Base-by-base conservation (phyloP, 2,329 filamentous ascomycete species). In the Chrysosporium queenslandicum region DNA sequence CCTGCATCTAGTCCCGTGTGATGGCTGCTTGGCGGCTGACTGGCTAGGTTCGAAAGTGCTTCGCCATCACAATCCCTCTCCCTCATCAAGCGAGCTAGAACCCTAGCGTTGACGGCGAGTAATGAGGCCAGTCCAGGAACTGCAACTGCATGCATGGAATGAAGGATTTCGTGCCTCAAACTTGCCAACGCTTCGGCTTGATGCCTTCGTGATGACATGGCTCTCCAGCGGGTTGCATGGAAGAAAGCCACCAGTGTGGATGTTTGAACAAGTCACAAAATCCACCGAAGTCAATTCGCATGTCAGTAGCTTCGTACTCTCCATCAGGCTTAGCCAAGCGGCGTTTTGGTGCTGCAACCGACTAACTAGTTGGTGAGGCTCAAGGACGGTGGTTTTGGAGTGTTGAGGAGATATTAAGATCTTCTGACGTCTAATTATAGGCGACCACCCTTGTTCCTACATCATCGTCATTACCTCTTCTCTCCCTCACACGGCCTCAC, bases 361-460 rank as follows among this genome's bases (percentile, higher is more conserved):
- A 46, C 11, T 29, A 4, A 9, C 14, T 23, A 21, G 20, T 37
- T 36, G 43, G 27, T 46, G 43, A 46, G 43, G 43, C 43, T 46
- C 43, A 46, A 46, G 5, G 20, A 9, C 2, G 16, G 23, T 18
- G 8, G 7, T 27, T 4, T 32, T 18, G n/a, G 25, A 41, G 21
- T 11, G 39, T 23, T 14, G 20, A 8, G 12, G 11, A 29, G 12
- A 4, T 16, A 21, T 47, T 27, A 25, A 36, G 45, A 47, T 25
- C 32, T 18, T 47, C 45, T 36, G 30, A 39, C 45, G 30, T 46
- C 43, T 46, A 46, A 46, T 34, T 46, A 46, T 46, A 47, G 27
- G 18, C 32, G 9, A 20, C 5, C 45, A 27, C 23, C 45, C 45
- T n/a, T 5, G 45, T 11, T 37, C 30, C 27, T 7, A 47, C 45